Evolutionary conservation across 2,329 filamentous ascomycete genomes (phyloP), one percentile per base, ranked within the genome.

Genomic region (Exophiala viscosa): DNA sequence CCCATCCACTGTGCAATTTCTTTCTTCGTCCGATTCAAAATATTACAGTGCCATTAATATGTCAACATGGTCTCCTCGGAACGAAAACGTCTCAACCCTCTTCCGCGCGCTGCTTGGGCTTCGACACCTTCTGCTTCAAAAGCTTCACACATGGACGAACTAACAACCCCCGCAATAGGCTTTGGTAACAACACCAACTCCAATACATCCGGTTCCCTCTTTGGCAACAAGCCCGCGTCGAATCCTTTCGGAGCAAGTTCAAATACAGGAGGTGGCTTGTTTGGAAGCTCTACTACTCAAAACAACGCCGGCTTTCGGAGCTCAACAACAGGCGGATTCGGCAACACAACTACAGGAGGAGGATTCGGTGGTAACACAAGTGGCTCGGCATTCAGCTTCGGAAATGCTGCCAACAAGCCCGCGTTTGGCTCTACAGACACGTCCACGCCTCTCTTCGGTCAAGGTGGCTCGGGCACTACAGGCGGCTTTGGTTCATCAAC

Each of bases 401-500:
- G 79, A 42, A 28, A 28, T 28, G 69, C 69, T n/a, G 53, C 51
- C 38, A 65, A 60, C 46, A 76, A 72, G 35, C 66, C 73, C 52
- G 61, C 66, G 9, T 84, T 83, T 61, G 80, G 80, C 41, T 57
- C 50, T 50, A 58, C 48, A 45, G 60, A 48, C 48, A 62, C 46
- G 38, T 52, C 51, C 11, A 58, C 57, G 13, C 50, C 61, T 9
- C 42, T 63, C 14, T 63, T 63, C 32, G 61, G 61, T 33, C 54
- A 58, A 45, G 55, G 58, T n/a, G 58, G 59, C 32, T 34, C 58
- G 39, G 62, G 59, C 5, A 64, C 62, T 18, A 60, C 62, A 13
- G 51, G 57, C 36, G 55, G 57, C 14, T 76, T 76, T 61, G 73
- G 73, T 34, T 60, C 57, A 49, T 67, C 67, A 52, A 64, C 65